Base-by-base conservation (phyloP, 306 rosid genomes). In the Delonix regia region DNA sequence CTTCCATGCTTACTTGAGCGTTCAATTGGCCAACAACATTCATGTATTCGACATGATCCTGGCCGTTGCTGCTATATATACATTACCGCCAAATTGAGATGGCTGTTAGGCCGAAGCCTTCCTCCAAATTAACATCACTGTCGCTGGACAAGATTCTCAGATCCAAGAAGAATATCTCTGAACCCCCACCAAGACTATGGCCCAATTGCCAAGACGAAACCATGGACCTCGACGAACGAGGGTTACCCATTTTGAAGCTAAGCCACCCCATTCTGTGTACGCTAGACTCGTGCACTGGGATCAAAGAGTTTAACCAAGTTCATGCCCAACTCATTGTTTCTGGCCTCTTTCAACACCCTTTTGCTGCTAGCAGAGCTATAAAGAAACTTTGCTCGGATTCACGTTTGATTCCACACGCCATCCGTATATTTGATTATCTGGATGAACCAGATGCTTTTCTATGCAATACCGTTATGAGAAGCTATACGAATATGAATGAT, bases 391-490 rank as follows among this genome's bases (percentile, higher is more conserved):
- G 81, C 76, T 86, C 87, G 30, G 14, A 78, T 27, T 61, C 90
- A 51, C 60, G 28, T 71, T 76, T 73, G 19, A 33, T 68, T 78
- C 72, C 82, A 33, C 86, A 72, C 48, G 86, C 87, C 80, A 39
- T 81, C 22, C 72, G 18, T 64, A 15, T 88, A 30, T 85, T 83
- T 56, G 78, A 82, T 75, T 75, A 84, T 61, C 66, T 89, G 28
- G 75, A 77, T 16, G 81, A 62, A 19, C 91, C 91, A 14, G 89
- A 87, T 44, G 85, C 97, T 45, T 85, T 84, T 22, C 66, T 82
- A 47, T 89, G 93, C 51, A 92, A 92, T 77, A 77, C 90, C 77
- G 55, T 88, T 53, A 78, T 92, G 75, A 87, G 93, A 39, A 82
- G 84, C 61, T 86, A 73, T 67, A 66, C 83, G 6, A 83, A 81